Percentiles rank a stretch among this genome's conserved stretches.
Conservation (phyloP, 179 eudicot genomes). For the Spergularia azorica region DNA sequence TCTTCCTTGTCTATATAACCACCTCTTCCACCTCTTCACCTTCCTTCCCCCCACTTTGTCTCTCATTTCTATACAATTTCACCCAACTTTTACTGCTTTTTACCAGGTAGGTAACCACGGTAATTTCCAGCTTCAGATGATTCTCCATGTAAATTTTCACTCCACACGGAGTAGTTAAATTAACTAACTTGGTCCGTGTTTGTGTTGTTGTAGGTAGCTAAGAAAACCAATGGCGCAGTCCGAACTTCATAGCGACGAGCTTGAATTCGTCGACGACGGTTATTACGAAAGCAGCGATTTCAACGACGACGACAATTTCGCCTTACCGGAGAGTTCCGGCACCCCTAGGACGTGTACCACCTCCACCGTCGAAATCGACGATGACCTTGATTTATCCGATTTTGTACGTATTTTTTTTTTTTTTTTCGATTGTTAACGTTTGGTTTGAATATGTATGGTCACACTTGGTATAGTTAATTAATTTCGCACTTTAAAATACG, state of each 20-base stretch:
- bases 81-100: not conserved
- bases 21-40: not conserved
- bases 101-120: no score
- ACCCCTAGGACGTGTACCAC: slow-evolving; percentile 23
- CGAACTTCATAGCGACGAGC: slow-evolving; percentile 46
- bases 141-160: no score
- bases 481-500: not conserved
- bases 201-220: not conserved
- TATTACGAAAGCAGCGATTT: slow-evolving; percentile 43
- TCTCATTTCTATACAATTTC: not conserved
- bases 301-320: slow-evolving; percentile 26
- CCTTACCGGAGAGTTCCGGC: slow-evolving; percentile 15
- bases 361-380: slow-evolving; percentile 46
- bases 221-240: slow-evolving; percentile 50
- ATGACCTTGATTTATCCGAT: slow-evolving; percentile 36
- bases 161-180: no score
- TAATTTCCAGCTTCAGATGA: no score
- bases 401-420: slow-evolving; percentile 25
- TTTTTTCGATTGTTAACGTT: not conserved
- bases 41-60: not conserved
- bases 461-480: no score
- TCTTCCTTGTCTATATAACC: not conserved
- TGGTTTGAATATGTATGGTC: not conserved
- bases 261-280: slow-evolving; percentile 54
- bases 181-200: not conserved